These are phyloP conservation scores for Pyrenochaeta sp. DNA, from an alignment of 2,329 filamentous ascomycete genomes.

Conservation along the genomic window DNA sequence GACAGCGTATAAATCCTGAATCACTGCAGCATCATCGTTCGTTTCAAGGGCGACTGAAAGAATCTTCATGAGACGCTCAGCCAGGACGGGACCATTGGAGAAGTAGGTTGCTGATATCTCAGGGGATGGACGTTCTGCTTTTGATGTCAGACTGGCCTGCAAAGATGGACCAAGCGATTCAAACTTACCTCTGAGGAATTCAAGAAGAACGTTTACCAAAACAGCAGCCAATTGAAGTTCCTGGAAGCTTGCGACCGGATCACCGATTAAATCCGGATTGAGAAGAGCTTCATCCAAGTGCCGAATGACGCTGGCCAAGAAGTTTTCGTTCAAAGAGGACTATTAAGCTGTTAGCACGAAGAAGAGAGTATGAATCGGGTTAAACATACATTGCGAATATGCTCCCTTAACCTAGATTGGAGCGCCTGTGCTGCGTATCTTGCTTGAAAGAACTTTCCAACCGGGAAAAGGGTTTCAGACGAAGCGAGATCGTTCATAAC, in stretches of 20 bases:
- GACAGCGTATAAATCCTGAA: conserved; percentile 37
- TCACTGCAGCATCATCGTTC: conserved; percentile 19
- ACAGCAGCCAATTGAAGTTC: conserved; percentile 37
- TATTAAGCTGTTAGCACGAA: conserved; percentile 21
- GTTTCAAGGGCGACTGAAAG: conserved; percentile 28
- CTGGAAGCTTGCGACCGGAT: conserved; percentile 24
- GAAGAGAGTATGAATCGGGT: neutral
- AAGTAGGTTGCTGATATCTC: conserved; percentile 44
- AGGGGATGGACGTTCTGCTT: conserved; percentile 42
- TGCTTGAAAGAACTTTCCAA: conserved; percentile 44
- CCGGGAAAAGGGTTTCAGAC: conserved; percentile 40
- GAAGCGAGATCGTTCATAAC: conserved; percentile 31
- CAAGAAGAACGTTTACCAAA: conserved; percentile 36
- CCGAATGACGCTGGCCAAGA: conserved; percentile 40
- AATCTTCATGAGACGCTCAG: conserved; percentile 40
- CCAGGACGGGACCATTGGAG: conserved; percentile 34
- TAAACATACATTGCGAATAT: conserved; percentile 38
- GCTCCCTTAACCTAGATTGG: conserved; percentile 37
- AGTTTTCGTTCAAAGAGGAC: conserved; percentile 41
- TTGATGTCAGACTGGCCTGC: conserved; percentile 27
- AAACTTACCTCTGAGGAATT: conserved; percentile 44
- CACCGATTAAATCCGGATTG: conserved; percentile 31
- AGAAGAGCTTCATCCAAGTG: conserved; percentile 40
- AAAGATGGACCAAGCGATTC: neutral
- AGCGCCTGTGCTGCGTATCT: conserved; percentile 44